Conservation (phyloP, 805 yeast genomes). For the Torulaspora microellipsoides region DNA sequence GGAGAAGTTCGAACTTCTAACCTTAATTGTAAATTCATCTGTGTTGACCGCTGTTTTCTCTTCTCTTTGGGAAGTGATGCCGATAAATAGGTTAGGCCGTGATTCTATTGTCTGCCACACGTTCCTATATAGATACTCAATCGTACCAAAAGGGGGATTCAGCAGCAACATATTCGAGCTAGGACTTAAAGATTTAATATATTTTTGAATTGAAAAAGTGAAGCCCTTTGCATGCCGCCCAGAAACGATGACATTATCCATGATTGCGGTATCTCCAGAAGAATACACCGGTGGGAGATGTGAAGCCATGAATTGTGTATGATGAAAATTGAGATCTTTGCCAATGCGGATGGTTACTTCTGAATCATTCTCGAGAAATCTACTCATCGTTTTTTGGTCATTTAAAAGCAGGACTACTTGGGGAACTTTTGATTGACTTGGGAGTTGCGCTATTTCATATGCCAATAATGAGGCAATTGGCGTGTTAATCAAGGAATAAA, state of each 20-base stretch:
- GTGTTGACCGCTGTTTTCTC: slow-evolving; percentile 1
- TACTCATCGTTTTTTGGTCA: slow-evolving; percentile 39
- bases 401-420: slow-evolving; percentile 41
- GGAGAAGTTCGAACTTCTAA: slow-evolving; percentile 1
- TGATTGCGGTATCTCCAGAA: slow-evolving; percentile 31
- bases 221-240: slow-evolving; percentile 57
- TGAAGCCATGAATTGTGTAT: slow-evolving; percentile 31
- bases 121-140: slow-evolving; percentile 41
- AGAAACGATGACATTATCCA: slow-evolving; percentile 54
- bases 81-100: slow-evolving; percentile 59
- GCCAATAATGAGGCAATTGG: slow-evolving; percentile 40
- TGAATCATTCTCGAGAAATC: slow-evolving; percentile 41
- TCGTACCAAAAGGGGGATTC: slow-evolving; percentile 69
- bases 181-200: slow-evolving; percentile 38
- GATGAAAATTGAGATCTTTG: slow-evolving; percentile 14
- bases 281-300: slow-evolving; percentile 31
- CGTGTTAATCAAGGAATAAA: slow-evolving; percentile 43
- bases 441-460: slow-evolving; percentile 41
- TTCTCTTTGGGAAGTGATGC: slow-evolving; percentile 28
- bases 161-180: slow-evolving; percentile 57
- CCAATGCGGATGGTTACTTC: slow-evolving; percentile 31
- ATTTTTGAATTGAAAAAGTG: slow-evolving; percentile 44
- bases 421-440: slow-evolving; percentile 37
- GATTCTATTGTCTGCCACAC: slow-evolving; percentile 47
- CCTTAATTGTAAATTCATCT: slow-evolving; percentile 12